phyloP scores from a whole-genome alignment of 768 basidiomycete genomes.

The Kwoniella botswanensis region DNA sequence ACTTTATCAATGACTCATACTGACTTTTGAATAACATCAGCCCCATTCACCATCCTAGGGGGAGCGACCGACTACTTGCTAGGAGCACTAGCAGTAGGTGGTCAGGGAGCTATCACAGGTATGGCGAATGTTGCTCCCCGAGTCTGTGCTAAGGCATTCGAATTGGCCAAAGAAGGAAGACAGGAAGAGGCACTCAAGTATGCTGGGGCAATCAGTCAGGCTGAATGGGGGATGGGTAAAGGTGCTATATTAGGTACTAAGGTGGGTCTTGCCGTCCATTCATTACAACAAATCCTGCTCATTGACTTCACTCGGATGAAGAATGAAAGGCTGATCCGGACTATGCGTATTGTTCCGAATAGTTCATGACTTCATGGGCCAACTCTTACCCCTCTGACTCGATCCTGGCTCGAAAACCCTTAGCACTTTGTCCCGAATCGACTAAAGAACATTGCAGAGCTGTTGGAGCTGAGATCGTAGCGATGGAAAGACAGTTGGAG shows the following conservation, averaged over 20 bases:
- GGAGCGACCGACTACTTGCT: slow-evolving; percentile 44
- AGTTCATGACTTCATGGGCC: slow-evolving; percentile 25
- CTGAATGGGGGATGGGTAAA: slow-evolving; percentile 41
- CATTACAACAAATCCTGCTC: too few species aligned
- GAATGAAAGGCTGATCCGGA: too few species aligned
- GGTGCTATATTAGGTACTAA: slow-evolving; percentile 36
- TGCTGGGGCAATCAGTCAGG: slow-evolving; percentile 26
- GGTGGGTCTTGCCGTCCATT: slow-evolving; percentile 23
- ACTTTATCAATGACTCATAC: not conserved
- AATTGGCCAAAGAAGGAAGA: slow-evolving; percentile 32
- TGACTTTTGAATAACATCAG: not conserved
- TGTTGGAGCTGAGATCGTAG: slow-evolving; percentile 18
- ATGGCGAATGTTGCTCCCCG: slow-evolving; percentile 42
- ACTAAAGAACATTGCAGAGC: slow-evolving; percentile 24
- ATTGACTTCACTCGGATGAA: too few species aligned
- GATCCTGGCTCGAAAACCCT: slow-evolving; percentile 28
- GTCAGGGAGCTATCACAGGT: slow-evolving; percentile 42
- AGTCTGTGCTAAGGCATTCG: slow-evolving; percentile 32
- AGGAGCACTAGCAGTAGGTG: slow-evolving; percentile 31
- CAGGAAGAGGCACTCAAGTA: slow-evolving; percentile 27
- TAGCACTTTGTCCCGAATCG: slow-evolving; percentile 30
- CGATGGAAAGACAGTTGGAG: slow-evolving; percentile 32
- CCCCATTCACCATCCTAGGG: slow-evolving; percentile 38
- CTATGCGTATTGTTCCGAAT: not conserved
- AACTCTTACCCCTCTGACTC: slow-evolving; percentile 30